Evolutionary conservation across 345 rosid species (phyloP).

Genomic region (Hirschfeldia incana): DNA sequence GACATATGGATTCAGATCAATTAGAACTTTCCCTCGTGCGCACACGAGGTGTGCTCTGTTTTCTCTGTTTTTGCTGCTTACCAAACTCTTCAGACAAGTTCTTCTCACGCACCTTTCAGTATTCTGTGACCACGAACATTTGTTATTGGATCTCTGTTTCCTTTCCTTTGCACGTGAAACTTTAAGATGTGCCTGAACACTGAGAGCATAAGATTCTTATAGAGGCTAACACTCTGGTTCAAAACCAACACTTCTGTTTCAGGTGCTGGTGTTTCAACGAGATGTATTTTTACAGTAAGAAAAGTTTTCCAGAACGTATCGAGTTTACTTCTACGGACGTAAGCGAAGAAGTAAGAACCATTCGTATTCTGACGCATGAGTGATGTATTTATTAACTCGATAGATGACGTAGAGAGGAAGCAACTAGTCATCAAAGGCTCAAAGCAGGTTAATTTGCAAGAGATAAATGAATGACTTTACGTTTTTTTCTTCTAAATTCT

Average conservation of each 20-base stretch:
- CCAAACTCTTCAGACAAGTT: neutral
- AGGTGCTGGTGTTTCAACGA: neutral
- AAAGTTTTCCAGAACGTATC: neutral
- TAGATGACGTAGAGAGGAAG: slow-evolving; percentile 4
- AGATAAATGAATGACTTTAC: neutral
- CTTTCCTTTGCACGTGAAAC: neutral
- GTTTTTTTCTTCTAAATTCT: neutral
- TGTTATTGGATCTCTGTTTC: neutral
- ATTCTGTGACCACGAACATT: neutral
- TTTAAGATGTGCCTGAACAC: neutral
- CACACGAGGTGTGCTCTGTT: slow-evolving; percentile 2
- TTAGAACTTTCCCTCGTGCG: neutral
- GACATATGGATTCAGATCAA: neutral
- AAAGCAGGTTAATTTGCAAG: neutral
- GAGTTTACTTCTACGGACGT: neutral
- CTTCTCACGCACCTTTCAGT: neutral
- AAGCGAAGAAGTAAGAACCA: neutral
- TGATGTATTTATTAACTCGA: neutral
- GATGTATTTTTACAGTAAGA: neutral
- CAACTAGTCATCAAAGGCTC: neutral
- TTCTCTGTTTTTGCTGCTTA: neutral
- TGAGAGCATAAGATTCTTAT: neutral
- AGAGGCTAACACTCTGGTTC: neutral
- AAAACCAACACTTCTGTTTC: neutral
- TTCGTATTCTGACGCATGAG: neutral